A percentile compares a stretch with the other conserved stretches of the same genome.
phyloP scores from a whole-genome alignment of 2,329 filamentous ascomycete species.

The Chrysoporthe puriensis region DNA sequence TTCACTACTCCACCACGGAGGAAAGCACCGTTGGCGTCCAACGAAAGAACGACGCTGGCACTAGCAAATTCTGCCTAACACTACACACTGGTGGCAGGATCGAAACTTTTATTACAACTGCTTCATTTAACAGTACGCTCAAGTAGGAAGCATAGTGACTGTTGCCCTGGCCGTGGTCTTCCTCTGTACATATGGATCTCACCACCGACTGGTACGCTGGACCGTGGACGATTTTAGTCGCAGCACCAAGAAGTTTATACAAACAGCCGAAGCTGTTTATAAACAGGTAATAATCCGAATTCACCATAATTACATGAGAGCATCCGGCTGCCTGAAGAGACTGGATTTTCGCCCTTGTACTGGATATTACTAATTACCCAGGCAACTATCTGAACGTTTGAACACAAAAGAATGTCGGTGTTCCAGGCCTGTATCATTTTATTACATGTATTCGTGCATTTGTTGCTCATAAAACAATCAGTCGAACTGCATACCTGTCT shows the following conservation, averaged over 20 bases:
- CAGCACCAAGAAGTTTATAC: not conserved
- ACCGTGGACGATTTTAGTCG: not conserved
- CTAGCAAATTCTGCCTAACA: not conserved
- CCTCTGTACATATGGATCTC: not conserved
- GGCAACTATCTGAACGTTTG: not conserved
- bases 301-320: no score
- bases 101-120: not conserved
- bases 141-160: not conserved
- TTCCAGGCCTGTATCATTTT: not conserved
- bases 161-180: not conserved
- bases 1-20: slow-evolving; percentile 14
- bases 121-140: not conserved
- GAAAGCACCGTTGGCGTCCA: not conserved
- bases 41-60: not conserved
- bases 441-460: not conserved
- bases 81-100: not conserved
- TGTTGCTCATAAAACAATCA: not conserved
- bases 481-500: not conserved
- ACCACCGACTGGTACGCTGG: not conserved
- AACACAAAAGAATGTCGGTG: not conserved
- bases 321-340: no score
- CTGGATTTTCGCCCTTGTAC: no score
- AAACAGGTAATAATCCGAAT: no score
- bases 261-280: no score
- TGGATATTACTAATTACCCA: not conserved